Base-by-base conservation (phyloP, 1,139 yeast genomes). In the Entelexis paramagnoliae region DNA sequence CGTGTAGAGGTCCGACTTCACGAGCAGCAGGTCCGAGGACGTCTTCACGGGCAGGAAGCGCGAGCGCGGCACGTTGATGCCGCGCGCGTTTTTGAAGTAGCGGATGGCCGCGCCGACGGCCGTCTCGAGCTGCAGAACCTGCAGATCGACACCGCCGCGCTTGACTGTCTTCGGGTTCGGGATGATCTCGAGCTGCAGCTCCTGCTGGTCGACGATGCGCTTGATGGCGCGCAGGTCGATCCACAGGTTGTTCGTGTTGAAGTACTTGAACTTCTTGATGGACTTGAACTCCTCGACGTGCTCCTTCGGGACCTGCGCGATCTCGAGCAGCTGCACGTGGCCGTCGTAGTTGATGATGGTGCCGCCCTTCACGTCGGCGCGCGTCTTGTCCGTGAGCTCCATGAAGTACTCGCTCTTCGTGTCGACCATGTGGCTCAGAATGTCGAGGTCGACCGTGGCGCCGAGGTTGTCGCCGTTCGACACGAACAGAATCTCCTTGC, bases 301-400 rank as follows among this genome's bases (percentile, higher is more conserved):
- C 69, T 89, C 97, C 71, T 88, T 88, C 67, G 98, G 97, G 58
- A 91, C 98, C 75, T 91, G 98, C 47, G 98, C 98, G 64, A 93
- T 91, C 73, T 91, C 98, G 64, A 91, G 78, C 66, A 91, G 78
- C 71, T 96, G 81, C 56, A 91, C 96, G 65, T 83, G 82, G 57
- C 97, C 97, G 63, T 88, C 93, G 70, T 93, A 91, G 71, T 87
- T 88, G 68, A 91, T 89, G 68, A 91, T 79, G 62, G 98, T 91
- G 76, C 98, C 98, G 75, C 98, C 98, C 74, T 91, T 91, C 65
- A 91, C 98, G 70, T 91, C 98, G 46, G 98, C 98, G 71, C 98
- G 83, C 51, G 98, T 91, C 76, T 91, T 91, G 72, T 91, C 95
- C 55, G 98, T 93, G 69, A 91, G 79, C 73, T 91, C 98, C 98